Evolutionary conservation across 2,329 filamentous ascomycete species (phyloP), one percentile per base, ranked within the genome.

Genomic region (Exophiala dermatitidis): DNA sequence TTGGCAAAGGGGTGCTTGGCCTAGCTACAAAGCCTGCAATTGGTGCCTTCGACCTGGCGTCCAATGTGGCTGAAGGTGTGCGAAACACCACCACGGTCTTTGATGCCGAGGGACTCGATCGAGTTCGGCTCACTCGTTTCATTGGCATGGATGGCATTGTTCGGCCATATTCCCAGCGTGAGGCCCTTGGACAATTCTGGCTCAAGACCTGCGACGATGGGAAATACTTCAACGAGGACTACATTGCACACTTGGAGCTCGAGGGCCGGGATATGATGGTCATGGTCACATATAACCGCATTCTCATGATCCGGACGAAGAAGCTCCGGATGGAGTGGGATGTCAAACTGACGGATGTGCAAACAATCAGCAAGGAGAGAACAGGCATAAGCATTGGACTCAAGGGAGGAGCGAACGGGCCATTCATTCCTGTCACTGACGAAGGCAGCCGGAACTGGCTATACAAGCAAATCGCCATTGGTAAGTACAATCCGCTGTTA

Each of bases 71-170:
- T 29, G 93, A 98, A 72, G 93, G 93, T 48, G 95, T 98, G 51
- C 90, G 93, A 65, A 98, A 98, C 72, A 98, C 93, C 0, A 98
- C 94, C 1, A 98, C 93, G 0, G 93, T 98, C 19, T 98, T 98
- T 68, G 93, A 98, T 66, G 87, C 88, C 29, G 86, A 91, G 55
- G 93, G 94, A 48, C 83, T 98, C 4, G 94, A 98, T 64, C 89
- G 93, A 46, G 90, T 95, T 28, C 88, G 93, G n/a, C 80, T 95
- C 48, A 87, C 90, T 4, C 86, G 93, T 12, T 96, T 95, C 73
- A 89, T 98, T 56, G 88, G 89, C 10, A 82, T 84, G 40, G 91
- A 98, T 68, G 93, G 93, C 38, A 88, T 98, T 56, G 90, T 98
- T 33, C 85, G 91, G 2, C 90, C 93, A 0, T 98, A 95, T 75